phyloP scores from a whole-genome alignment of 108 stramenopile genomes.

The Thalassiosira profunda region DNA sequence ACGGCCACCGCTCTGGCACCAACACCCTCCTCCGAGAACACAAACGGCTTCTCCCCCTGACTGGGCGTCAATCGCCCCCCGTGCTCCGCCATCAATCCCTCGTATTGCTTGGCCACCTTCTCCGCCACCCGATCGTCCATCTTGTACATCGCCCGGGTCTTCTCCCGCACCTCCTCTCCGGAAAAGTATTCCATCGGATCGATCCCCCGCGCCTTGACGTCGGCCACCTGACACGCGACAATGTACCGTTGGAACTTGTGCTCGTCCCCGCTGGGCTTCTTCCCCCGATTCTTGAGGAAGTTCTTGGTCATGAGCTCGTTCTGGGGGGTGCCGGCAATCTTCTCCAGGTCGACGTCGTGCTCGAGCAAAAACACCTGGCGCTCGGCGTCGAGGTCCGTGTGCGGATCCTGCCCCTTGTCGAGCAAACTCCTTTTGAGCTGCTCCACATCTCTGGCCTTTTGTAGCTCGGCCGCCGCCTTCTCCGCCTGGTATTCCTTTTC shows the following conservation, averaged over 20 bases:
- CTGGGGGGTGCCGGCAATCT: constrained; percentile 63
- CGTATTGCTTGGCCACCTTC: constrained; percentile 43
- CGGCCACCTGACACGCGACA: constrained; percentile 72
- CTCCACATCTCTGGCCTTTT: constrained; percentile 39
- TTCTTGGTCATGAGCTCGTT: constrained; percentile 62
- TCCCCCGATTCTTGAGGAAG: constrained; percentile 42
- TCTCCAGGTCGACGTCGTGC: constrained; percentile 69
- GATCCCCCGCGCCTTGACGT: constrained; percentile 70
- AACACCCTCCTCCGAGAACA: not conserved
- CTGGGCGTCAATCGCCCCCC: constrained; percentile 30
- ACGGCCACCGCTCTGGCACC: constrained; percentile 1
- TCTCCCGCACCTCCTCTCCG: constrained; percentile 27
- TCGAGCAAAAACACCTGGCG: constrained; percentile 62
- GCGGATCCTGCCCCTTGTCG: constrained; percentile 75
- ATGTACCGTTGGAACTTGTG: constrained; percentile 58
- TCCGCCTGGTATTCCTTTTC: constrained; percentile 65
- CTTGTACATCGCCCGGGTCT: constrained; percentile 47
- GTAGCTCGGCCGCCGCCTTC: constrained; percentile 30
- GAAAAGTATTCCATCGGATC: constrained; percentile 77
- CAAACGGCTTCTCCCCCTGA: constrained; percentile 49
- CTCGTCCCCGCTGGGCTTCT: constrained; percentile 13
- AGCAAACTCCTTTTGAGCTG: constrained; percentile 62
- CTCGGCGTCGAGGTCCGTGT: constrained; percentile 68
- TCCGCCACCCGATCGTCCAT: constrained; percentile 43
- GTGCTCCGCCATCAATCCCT: constrained; percentile 37